Evolutionary conservation across 2,329 filamentous ascomycete species (phyloP).

Genomic region (Fusarium austroafricanum): DNA sequence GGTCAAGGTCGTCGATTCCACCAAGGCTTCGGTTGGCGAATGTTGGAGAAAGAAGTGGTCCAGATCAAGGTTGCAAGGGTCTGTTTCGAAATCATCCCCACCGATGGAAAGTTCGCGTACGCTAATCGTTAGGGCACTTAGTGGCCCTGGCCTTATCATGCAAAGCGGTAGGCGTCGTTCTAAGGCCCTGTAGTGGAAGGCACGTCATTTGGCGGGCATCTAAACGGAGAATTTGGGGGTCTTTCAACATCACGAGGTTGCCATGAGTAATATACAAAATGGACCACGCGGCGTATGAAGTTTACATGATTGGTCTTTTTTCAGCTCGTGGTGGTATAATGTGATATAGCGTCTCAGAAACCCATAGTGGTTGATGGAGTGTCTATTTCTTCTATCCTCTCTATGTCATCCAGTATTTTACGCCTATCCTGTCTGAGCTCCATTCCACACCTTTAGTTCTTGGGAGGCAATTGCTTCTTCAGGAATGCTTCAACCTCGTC

Average conservation of each 20-base stretch:
- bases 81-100: slow-evolving; percentile 30
- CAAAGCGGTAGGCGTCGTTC: slow-evolving; percentile 15
- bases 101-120: slow-evolving; percentile 27
- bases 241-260: slow-evolving; percentile 29
- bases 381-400: slow-evolving; percentile 6
- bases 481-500: slow-evolving; percentile 79
- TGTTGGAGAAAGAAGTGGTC: slow-evolving; percentile 39
- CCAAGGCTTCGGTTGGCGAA: slow-evolving; percentile 34
- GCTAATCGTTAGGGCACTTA: slow-evolving; percentile 39
- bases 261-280: slow-evolving; percentile 3
- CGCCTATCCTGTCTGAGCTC: not conserved
- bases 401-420: not conserved
- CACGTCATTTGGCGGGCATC: slow-evolving; percentile 40
- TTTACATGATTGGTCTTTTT: slow-evolving; percentile 15
- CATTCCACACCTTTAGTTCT: slow-evolving; percentile 22
- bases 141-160: slow-evolving; percentile 28
- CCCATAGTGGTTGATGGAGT: not conserved
- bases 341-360: slow-evolving; percentile 3
- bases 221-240: slow-evolving; percentile 12
- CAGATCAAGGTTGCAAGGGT: slow-evolving; percentile 10
- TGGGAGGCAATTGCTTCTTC: slow-evolving; percentile 56
- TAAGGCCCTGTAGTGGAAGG: slow-evolving; percentile 21
- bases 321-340: slow-evolving; percentile 7
- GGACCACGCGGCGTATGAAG: slow-evolving; percentile 18
- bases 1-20: slow-evolving; percentile 19